Evolutionary conservation across 2,329 filamentous ascomycete genomes (phyloP), one percentile per base, ranked within the genome.

Genomic region (Teratosphaeria epicoccoides): DNA sequence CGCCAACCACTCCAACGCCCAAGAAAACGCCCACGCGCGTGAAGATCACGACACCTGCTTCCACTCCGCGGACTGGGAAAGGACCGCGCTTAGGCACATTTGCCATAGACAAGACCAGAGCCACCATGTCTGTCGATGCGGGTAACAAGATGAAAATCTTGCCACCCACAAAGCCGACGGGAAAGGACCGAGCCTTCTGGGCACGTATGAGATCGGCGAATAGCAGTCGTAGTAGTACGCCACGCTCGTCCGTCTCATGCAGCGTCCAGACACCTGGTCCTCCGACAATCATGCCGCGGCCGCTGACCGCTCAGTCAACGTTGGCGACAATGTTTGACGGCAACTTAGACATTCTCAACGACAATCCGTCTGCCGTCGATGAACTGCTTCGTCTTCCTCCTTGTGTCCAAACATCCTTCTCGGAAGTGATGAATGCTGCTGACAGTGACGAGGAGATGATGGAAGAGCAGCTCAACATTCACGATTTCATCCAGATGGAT

Each of bases 311-410:
- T n/a, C 59, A 62, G 37, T 63, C 60, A 6, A 67, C 64, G 11
- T 57, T 67, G 1, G 59, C 60, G 17, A 62, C 60, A 2, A 64
- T 65, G 61, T 67, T 67, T 47, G 57, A 66, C 33, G 64, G 64
- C 46, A 66, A 66, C 46, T 53, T 65, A 29, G 80, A 85, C 49
- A 85, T 90, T 63, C 86, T 91, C 55, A 80, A 90, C 58, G 79
- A 79, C 10, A 84, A 85, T 74, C 70, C 22, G 76, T 78, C 28
- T 73, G 75, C 40, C 23, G 70, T 66, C 17, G 74, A 69, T 10
- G 60, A 61, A 17, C 40, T 62, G 55, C 60, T 73, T 47, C 71
- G 71, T 9, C 71, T 64, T 1, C 62, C 68, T 14, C 61, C 64
- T 70, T 72, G 6, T 66, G 75, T 52, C 75, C 72, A 71, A 3